These are phyloP conservation scores for Kondoa subrosea DNA, from an alignment of 768 basidiomycete genomes.

Conservation along the genomic window DNA sequence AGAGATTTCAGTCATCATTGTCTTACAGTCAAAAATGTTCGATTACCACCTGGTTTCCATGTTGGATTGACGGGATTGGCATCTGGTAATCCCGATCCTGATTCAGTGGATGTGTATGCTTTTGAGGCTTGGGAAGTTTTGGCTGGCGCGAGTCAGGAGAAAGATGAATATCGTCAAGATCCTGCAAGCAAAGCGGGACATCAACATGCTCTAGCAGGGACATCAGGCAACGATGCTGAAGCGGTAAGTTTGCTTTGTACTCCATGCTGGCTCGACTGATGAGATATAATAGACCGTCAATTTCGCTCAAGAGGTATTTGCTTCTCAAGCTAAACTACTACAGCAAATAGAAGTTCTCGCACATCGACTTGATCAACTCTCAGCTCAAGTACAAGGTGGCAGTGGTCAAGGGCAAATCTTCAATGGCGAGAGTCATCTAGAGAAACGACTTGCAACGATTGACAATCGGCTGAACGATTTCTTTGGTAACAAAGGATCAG, in stretches of 20 bases:
- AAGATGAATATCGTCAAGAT: constrained; percentile 6
- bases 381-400: neutral
- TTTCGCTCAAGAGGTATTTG: constrained; percentile 26
- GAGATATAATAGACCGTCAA: constrained; percentile 9
- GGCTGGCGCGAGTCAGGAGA: neutral
- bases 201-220: constrained; percentile 10
- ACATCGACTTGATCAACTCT: constrained; percentile 20
- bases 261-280: constrained; percentile 9
- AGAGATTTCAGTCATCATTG: constrained; percentile 26
- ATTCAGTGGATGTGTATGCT: constrained; percentile 27
- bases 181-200: neutral
- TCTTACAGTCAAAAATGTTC: constrained; percentile 23
- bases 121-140: constrained; percentile 21
- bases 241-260: neutral
- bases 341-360: constrained; percentile 27
- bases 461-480: constrained; percentile 1
- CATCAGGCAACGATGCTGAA: constrained; percentile 2
- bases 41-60: constrained; percentile 16
- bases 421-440: constrained; percentile 3
- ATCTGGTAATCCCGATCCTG: constrained; percentile 25
- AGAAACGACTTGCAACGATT: neutral
- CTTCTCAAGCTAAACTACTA: constrained; percentile 23
- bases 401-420: neutral
- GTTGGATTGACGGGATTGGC: constrained; percentile 25
- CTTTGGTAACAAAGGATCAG: neutral